These are phyloP conservation scores for Paecilomyces niveus DNA, from an alignment of 2,329 filamentous ascomycete species.

Conservation along the genomic window DNA sequence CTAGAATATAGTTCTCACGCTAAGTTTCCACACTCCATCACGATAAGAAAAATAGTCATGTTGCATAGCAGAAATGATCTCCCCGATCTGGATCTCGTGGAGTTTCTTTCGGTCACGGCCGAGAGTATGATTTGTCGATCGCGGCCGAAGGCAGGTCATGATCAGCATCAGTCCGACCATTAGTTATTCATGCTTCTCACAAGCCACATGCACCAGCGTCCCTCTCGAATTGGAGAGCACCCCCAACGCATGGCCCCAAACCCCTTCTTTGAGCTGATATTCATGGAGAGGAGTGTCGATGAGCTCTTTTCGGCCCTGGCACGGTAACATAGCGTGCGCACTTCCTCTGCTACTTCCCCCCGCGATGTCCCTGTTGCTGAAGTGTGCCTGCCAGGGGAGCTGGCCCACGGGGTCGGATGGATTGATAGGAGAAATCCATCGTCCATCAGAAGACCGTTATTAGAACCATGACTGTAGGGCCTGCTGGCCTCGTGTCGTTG, in stretches of 20 bases:
- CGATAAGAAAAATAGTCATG: not conserved
- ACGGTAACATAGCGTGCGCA: not conserved
- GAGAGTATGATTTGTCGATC: not conserved
- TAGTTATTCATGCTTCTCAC: not conserved
- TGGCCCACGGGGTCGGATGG: not conserved
- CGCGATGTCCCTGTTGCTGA: not conserved
- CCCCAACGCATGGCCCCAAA: not conserved
- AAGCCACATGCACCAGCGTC: not conserved
- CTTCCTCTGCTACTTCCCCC: not conserved
- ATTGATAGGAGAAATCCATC: not conserved
- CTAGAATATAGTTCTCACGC: not conserved
- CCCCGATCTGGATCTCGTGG: not conserved
- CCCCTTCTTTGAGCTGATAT: not conserved
- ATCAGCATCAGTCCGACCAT: not conserved
- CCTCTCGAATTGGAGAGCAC: not conserved
- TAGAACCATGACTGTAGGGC: not conserved
- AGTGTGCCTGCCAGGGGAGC: not conserved
- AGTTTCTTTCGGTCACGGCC: not conserved
- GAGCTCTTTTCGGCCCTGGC: not conserved
- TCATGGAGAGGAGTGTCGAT: not conserved
- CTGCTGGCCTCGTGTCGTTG: not conserved
- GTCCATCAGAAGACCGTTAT: not conserved
- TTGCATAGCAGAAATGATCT: not conserved
- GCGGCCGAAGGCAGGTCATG: conserved; percentile 3
- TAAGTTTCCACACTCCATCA: not conserved